phyloP scores from a whole-genome alignment of 768 basidiomycete species.

The Coprinopsis cinerea region DNA sequence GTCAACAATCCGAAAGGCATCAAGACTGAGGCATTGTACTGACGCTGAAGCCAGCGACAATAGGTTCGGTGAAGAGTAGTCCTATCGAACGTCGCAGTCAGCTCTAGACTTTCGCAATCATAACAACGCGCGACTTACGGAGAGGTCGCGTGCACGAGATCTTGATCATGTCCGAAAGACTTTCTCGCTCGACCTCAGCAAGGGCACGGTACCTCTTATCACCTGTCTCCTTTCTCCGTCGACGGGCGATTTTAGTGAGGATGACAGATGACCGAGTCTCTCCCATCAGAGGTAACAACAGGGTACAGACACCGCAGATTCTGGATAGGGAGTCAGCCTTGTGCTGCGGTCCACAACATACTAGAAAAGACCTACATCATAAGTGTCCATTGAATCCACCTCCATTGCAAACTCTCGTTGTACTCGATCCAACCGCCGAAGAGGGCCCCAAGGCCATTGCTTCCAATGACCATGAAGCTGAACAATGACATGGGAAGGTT shows the following conservation, averaged over 20 bases:
- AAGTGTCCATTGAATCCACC: too few relatives aligned
- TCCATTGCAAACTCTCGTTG: too few relatives aligned
- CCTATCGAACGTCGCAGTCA: constrained; percentile 29
- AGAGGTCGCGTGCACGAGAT: constrained; percentile 68
- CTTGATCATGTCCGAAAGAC: constrained; percentile 53
- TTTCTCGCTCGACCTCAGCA: constrained; percentile 57
- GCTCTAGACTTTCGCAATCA: neutral
- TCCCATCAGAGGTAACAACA: constrained; percentile 48
- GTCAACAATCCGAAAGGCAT: constrained; percentile 19
- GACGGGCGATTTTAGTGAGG: constrained; percentile 56
- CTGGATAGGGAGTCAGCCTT: constrained; percentile 34
- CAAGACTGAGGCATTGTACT: constrained; percentile 22
- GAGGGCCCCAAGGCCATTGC: too few relatives aligned
- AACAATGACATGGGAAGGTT: constrained; percentile 78
- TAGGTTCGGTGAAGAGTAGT: constrained; percentile 65
- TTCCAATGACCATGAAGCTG: too few relatives aligned
- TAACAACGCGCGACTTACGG: constrained; percentile 37
- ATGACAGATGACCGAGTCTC: constrained; percentile 76
- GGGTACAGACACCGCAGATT: constrained; percentile 42
- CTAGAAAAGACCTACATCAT: too few relatives aligned
- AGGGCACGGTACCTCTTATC: constrained; percentile 56
- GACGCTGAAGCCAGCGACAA: constrained; percentile 70
- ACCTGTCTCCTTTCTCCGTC: constrained; percentile 59
- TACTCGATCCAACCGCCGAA: too few relatives aligned
- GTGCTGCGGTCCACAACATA: too few relatives aligned